phyloP scores from a whole-genome alignment of 176 grass and related monocot genomes.

The Rhynchospora pubera region DNA sequence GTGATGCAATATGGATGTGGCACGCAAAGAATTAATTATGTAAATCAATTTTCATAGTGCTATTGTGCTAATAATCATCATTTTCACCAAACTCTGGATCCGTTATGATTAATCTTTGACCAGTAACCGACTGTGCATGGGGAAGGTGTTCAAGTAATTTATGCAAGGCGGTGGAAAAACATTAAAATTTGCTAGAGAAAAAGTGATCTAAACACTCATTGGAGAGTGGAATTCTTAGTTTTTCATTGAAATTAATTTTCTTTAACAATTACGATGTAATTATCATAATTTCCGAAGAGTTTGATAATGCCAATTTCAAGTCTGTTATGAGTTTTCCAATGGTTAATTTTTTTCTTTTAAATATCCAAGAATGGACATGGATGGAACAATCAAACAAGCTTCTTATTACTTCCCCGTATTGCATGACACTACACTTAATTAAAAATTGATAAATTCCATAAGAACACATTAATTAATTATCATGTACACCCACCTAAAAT shows the following conservation, averaged over 20 bases:
- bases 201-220: background rate
- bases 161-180: background rate
- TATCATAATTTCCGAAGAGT: background rate
- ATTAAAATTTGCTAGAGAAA: background rate
- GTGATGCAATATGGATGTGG: background rate
- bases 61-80: slow-evolving; percentile 16
- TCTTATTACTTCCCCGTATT: background rate
- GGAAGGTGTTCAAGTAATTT: background rate
- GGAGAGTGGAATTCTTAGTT: background rate
- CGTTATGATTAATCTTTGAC: background rate
- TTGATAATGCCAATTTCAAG: background rate
- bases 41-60: background rate
- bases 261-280: background rate
- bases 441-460: background rate
- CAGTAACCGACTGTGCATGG: background rate
- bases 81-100: background rate
- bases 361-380: background rate
- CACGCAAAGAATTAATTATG: background rate
- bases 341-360: no score
- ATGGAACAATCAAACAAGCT: background rate
- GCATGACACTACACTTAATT: background rate
- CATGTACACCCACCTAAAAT: slow-evolving; percentile 1
- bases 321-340: background rate
- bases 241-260: background rate
- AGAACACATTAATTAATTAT: background rate